Percentiles rank a stretch among this genome's conserved stretches.
phyloP scores from a whole-genome alignment of 1,139 yeast species.

The Protomyces macrosporus region DNA sequence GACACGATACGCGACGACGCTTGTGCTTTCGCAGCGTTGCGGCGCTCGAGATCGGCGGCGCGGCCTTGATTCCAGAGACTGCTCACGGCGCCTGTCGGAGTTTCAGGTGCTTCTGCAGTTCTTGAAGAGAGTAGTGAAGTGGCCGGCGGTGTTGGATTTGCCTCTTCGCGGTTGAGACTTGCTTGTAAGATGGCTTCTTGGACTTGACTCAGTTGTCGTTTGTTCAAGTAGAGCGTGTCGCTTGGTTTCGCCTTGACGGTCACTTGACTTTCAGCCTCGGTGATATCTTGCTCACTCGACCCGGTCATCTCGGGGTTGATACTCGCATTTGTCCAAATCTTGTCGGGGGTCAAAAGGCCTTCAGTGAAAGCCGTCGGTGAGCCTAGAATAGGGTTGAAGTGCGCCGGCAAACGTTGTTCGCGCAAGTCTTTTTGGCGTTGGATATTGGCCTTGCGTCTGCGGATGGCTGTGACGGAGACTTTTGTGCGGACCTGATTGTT shows the following conservation, averaged over 20 bases:
- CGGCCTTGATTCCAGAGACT: background rate
- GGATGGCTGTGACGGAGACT: conserved; percentile 14
- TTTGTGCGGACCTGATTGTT: background rate
- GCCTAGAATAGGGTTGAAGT: conserved; percentile 18
- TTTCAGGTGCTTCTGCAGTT: background rate
- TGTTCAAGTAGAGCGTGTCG: background rate
- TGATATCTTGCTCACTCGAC: background rate
- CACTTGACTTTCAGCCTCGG: background rate
- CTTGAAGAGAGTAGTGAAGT: background rate
- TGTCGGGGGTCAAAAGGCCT: conserved; percentile 16
- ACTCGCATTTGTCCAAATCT: conserved; percentile 2
- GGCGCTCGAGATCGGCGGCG: background rate
- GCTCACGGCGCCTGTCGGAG: background rate
- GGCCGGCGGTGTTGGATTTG: background rate
- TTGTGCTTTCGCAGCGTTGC: conserved; percentile 52
- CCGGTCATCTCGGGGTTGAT: background rate
- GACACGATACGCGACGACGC: conserved; percentile 68
- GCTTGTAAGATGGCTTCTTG: background rate
- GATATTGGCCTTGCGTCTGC: conserved; percentile 23
- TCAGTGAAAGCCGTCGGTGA: conserved; percentile 22
- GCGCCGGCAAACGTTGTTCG: conserved; percentile 13
- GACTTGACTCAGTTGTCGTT: background rate
- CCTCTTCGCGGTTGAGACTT: background rate
- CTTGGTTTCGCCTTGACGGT: conserved; percentile 1
- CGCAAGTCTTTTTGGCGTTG: conserved; percentile 21